A percentile compares a stretch with the other conserved stretches of the same genome.
These are phyloP conservation scores for Fusarium penzigii DNA, from an alignment of 2,329 filamentous ascomycete genomes.

Conservation along the genomic window DNA sequence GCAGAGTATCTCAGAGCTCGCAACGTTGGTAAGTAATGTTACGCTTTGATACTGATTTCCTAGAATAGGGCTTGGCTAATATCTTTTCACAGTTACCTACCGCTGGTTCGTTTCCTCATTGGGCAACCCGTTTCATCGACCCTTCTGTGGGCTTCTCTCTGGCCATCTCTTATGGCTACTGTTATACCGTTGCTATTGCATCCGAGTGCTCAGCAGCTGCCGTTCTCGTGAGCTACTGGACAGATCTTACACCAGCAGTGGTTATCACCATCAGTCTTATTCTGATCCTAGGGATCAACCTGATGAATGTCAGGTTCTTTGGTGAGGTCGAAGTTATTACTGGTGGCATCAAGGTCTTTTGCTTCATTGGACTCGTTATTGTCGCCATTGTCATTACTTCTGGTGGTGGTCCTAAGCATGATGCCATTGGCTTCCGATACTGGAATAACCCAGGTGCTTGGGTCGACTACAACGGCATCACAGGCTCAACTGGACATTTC, in stretches of 20 bases:
- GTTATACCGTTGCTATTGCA: conserved; percentile 25
- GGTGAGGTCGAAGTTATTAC: conserved; percentile 65
- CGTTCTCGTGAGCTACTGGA: conserved; percentile 25
- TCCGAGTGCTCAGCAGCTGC: conserved; percentile 25
- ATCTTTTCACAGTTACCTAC: conserved; percentile 17
- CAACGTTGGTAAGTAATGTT: conserved; percentile 17
- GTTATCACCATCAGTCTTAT: conserved; percentile 55
- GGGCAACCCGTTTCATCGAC: conserved; percentile 29
- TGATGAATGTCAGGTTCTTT: conserved; percentile 58
- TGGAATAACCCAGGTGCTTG: conserved; percentile 46
- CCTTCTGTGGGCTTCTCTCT: conserved; percentile 24
- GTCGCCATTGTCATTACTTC: conserved; percentile 57
- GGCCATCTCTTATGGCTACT: conserved; percentile 27
- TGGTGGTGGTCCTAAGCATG: conserved; percentile 54
- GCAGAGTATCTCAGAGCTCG: conserved; percentile 28
- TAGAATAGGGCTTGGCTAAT: neutral
- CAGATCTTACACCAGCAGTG: conserved; percentile 24
- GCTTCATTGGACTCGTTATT: conserved; percentile 59
- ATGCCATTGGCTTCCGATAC: conserved; percentile 44
- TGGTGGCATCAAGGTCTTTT: conserved; percentile 59
- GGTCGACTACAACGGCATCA: conserved; percentile 46
- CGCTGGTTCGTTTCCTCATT: conserved; percentile 27
- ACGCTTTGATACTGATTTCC: no score
- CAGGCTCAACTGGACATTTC: conserved; percentile 51
- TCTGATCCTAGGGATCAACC: conserved; percentile 56